Evolutionary conservation across 306 rosid species (phyloP), one percentile per base, ranked within the genome.

Genomic region (Ormosia semicastrata): DNA sequence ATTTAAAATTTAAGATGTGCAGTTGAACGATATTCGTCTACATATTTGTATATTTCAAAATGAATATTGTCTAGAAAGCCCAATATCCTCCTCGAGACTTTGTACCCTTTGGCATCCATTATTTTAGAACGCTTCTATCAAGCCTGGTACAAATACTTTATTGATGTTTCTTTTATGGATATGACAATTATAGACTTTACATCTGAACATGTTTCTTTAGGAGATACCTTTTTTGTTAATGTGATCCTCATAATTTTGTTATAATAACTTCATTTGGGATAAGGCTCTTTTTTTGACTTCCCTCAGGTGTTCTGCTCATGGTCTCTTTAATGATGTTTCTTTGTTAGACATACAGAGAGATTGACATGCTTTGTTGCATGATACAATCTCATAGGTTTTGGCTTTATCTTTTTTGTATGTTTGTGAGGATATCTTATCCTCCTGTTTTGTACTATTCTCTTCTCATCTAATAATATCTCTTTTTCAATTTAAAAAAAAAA

Each of bases 61-160:
- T n/a, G 24, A 52, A 47, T 49, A 49, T 46, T 57, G 36, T 49
- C 64, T 8, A 33, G 40, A 78, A 36, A 80, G 57, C 9, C 54
- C 29, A 4, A 39, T 17, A 24, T 47, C 50, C 43, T 62, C 62
- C 50, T 34, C 36, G 67, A 76, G 75, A 65, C 54, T 59, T 54
- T 36, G 14, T 73, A 37, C 15, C 69, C 32, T 14, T 8, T 78
- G 76, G 17, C 39, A 64, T 43, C 33, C 71, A 36, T 32, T 70
- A 56, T 83, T 71, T 66, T 29, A 57, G 47, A 40, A 71, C 4
- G 14, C 65, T 44, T 83, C 44, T 79, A 24, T 75, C 36, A 63
- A 36, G 63, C 71, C 75, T 75, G 70, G 65, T 43, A 56, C 53
- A 60, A 39, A 34, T 32, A 43, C 47, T 56, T 64, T 12, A 11